A percentile compares a stretch with the other conserved stretches of the same genome.
phyloP scores from a whole-genome alignment of 768 basidiomycete genomes.

The Suillus brevipes region DNA sequence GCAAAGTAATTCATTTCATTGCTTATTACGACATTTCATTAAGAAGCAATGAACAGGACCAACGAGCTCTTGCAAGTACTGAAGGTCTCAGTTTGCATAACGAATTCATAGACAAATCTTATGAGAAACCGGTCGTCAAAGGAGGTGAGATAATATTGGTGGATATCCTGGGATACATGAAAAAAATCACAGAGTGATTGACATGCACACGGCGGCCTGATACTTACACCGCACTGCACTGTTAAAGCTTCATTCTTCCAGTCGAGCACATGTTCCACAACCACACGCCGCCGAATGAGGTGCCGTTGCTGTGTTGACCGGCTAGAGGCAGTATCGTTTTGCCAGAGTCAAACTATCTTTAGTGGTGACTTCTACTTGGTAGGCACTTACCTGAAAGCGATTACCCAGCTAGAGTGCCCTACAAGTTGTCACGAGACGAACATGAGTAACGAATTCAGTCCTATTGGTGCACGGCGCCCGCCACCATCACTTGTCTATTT shows the following conservation, averaged over 20 bases:
- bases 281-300: background rate
- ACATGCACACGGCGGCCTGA: background rate
- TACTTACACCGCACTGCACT: background rate
- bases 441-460: background rate
- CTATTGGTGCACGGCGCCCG: constrained; percentile 1
- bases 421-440: background rate
- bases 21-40: background rate
- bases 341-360: background rate
- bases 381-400: background rate
- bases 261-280: background rate
- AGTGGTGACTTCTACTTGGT: background rate
- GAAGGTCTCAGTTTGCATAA: background rate
- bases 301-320: background rate
- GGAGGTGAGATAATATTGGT: background rate
- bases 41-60: background rate
- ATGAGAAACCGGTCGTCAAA: background rate
- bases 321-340: background rate
- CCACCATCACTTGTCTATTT: background rate
- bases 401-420: background rate
- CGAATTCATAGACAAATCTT: background rate
- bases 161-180: background rate
- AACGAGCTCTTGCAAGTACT: background rate
- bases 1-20: background rate
- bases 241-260: background rate
- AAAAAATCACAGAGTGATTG: background rate